Evolutionary conservation across 495 filamentous ascomycete genomes (phyloP).

Genomic region (Pyrenopolyporus hunteri): DNA sequence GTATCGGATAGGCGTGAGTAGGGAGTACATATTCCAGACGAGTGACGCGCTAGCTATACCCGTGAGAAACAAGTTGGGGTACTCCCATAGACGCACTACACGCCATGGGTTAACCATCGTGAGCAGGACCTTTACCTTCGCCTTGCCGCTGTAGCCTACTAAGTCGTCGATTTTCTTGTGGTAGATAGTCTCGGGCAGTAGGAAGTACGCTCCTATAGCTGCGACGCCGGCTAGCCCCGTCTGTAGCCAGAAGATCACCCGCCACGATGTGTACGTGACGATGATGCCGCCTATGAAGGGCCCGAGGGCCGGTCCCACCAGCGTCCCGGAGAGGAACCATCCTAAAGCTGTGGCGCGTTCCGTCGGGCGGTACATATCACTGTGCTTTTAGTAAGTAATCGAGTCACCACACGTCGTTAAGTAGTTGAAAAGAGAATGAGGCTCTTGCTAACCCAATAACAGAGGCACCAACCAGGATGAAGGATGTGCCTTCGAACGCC

Average conservation of each 20-base stretch:
- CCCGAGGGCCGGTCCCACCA: conserved; percentile 73
- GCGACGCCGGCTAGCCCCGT: conserved; percentile 65
- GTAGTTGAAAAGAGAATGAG: neutral
- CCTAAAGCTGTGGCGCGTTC: conserved; percentile 71
- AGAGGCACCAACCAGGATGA: conserved; percentile 68
- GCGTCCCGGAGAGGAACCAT: conserved; percentile 71
- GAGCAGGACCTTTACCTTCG: conserved; percentile 61
- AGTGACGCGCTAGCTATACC: conserved; percentile 65
- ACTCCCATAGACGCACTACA: conserved; percentile 64
- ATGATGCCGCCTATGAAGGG: conserved; percentile 73
- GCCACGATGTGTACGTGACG: conserved; percentile 71
- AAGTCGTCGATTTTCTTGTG: conserved; percentile 63
- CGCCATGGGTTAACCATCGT: conserved; percentile 66
- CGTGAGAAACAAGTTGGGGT: conserved; percentile 69
- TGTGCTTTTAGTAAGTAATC: conserved; percentile 31
- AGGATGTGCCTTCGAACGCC: conserved; percentile 74
- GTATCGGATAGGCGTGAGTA: conserved; percentile 76
- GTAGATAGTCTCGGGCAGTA: conserved; percentile 74
- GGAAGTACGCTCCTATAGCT: conserved; percentile 63
- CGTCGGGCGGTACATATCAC: conserved; percentile 67
- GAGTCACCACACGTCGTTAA: neutral
- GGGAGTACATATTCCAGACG: conserved; percentile 76
- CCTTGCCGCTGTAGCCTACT: conserved; percentile 49
- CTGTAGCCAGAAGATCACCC: conserved; percentile 76
- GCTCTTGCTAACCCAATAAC: conserved; percentile 55